Evolutionary conservation across 495 filamentous ascomycete genomes (phyloP).

Genomic region (Zalerion maritima): DNA sequence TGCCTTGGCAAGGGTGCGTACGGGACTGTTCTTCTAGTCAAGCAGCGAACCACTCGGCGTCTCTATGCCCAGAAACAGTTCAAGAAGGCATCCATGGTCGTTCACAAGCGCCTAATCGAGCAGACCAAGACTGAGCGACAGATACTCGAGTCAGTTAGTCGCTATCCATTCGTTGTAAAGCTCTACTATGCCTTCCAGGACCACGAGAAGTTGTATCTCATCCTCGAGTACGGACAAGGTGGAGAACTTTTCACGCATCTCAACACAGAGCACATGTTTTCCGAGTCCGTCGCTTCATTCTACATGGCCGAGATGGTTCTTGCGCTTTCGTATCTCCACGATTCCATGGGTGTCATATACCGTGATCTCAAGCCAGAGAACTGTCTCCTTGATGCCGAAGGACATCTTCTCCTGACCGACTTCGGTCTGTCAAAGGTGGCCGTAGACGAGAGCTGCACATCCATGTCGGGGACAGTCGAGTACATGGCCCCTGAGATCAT

Average conservation of each 20-base stretch:
- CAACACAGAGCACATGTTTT: conserved; percentile 79
- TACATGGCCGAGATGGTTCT: conserved; percentile 98
- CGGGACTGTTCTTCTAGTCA: conserved; percentile 84
- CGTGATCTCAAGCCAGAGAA: conserved; percentile 97
- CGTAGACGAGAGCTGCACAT: conserved; percentile 69
- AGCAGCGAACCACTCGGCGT: conserved; percentile 70
- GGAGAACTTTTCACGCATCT: conserved; percentile 90
- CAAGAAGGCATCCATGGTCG: conserved; percentile 81
- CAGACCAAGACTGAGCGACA: conserved; percentile 93
- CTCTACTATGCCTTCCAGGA: conserved; percentile 98
- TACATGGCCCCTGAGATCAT: conserved; percentile 99
- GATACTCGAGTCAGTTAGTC: conserved; percentile 87
- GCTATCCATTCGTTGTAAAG: conserved; percentile 94
- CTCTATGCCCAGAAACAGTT: conserved; percentile 98
- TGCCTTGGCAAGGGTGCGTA: conserved; percentile 94
- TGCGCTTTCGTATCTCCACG: conserved; percentile 83
- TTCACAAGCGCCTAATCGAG: conserved; percentile 85
- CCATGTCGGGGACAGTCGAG: conserved; percentile 81
- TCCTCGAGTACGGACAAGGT: conserved; percentile 95
- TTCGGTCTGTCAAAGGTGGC: conserved; percentile 94
- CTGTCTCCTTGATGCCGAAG: conserved; percentile 80
- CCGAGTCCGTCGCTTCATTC: conserved; percentile 75
- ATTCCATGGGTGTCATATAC: conserved; percentile 84
- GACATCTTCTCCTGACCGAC: conserved; percentile 88
- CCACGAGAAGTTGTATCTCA: conserved; percentile 92